A percentile compares a stretch with the other conserved stretches of the same genome.
Evolutionary conservation across 305 asterid species (phyloP).

Genomic region (Fraxinus ornus): DNA sequence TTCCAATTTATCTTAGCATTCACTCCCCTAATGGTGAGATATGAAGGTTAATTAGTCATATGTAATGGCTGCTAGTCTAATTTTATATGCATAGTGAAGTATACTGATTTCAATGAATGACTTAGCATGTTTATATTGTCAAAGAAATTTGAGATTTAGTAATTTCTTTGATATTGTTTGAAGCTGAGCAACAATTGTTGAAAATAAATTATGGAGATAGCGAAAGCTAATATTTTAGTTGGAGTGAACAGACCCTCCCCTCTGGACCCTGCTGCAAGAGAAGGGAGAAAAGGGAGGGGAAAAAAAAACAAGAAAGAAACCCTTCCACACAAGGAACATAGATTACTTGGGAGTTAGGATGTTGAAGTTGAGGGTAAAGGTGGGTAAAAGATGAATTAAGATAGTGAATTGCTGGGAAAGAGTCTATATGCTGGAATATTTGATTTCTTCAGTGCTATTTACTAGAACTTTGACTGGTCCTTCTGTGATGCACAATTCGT

Average conservation of each 20-base stretch:
- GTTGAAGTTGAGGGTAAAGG: background rate
- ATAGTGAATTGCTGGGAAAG: background rate
- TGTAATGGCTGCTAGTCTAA: background rate
- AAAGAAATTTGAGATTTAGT: background rate
- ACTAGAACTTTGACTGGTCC: background rate
- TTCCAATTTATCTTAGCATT: slow-evolving; percentile 70
- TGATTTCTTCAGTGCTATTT: background rate
- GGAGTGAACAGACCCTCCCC: background rate
- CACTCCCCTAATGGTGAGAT: slow-evolving; percentile 65
- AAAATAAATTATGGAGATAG: background rate
- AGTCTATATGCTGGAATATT: background rate
- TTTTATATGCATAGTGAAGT: background rate
- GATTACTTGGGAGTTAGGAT: background rate
- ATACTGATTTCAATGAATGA: background rate
- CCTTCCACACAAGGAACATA: background rate
- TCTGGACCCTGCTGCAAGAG: background rate
- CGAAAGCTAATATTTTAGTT: background rate
- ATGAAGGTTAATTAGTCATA: background rate
- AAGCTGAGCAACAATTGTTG: background rate
- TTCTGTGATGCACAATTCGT: background rate
- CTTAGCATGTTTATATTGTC: background rate
- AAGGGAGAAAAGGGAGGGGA: background rate
- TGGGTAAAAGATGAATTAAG: background rate
- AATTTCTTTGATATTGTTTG: background rate
- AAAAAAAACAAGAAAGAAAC: background rate